phyloP scores from a whole-genome alignment of 768 basidiomycete species.

The Auricularia heimuer region DNA sequence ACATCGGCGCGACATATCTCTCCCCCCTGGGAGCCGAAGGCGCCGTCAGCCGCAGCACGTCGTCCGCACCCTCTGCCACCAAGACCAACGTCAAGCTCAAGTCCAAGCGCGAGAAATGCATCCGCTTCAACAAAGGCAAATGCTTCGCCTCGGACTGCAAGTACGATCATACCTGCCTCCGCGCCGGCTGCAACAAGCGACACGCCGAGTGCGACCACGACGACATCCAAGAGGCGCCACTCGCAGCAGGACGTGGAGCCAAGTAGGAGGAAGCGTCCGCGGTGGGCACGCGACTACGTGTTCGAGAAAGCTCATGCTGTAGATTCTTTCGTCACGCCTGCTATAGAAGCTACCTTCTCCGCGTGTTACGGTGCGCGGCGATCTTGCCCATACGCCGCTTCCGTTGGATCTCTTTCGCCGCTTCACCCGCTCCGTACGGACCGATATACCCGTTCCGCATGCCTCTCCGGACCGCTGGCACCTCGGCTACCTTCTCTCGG shows the following conservation, averaged over 20 bases:
- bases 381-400: too few species aligned
- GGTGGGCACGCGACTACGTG: not conserved
- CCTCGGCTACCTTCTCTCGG: too few species aligned
- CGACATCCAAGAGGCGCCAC: too few species aligned
- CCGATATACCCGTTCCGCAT: too few species aligned
- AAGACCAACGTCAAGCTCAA: too few species aligned
- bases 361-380: too few species aligned
- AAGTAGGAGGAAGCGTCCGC: not conserved
- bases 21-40: not conserved
- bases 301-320: not conserved
- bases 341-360: not conserved
- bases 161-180: slow-evolving; percentile 18
- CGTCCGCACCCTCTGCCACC: too few species aligned
- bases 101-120: slow-evolving; percentile 11
- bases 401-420: too few species aligned
- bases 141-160: slow-evolving; percentile 12
- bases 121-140: slow-evolving; percentile 13
- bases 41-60: too few species aligned
- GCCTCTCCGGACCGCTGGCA: too few species aligned
- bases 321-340: not conserved
- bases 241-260: not conserved
- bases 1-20: slow-evolving; percentile 9
- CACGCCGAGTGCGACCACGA: too few species aligned
- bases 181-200: slow-evolving; percentile 3
- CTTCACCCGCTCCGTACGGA: too few species aligned